phyloP scores from a whole-genome alignment of 2,329 filamentous ascomycete genomes.

The Plectosphaerella plurivora region DNA sequence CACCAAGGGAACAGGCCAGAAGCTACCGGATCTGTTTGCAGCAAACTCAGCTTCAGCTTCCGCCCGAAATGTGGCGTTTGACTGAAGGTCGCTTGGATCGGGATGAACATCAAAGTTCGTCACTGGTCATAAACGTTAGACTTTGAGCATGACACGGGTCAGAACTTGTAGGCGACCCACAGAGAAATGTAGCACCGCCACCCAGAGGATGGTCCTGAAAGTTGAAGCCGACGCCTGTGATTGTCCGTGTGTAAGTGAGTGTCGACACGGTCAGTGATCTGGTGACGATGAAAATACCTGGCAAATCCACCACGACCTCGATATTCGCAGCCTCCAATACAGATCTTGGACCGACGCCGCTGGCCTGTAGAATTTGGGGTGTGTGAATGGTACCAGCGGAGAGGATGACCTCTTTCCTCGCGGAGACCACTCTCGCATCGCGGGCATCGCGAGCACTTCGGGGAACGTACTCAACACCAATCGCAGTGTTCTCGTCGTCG shows the following conservation, averaged over 20 bases:
- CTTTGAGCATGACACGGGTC: neutral
- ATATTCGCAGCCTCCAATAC: constrained; percentile 39
- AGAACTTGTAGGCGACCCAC: constrained; percentile 1
- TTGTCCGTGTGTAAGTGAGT: neutral
- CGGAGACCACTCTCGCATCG: constrained; percentile 10
- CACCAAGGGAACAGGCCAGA: neutral
- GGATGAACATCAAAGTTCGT: constrained; percentile 14
- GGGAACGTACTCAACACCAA: constrained; percentile 15
- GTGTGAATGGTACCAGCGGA: constrained; percentile 36
- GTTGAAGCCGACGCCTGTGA: constrained; percentile 17
- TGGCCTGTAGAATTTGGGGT: constrained; percentile 37
- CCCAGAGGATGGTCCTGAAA: constrained; percentile 29
- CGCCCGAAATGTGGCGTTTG: constrained; percentile 9
- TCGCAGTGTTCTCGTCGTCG: constrained; percentile 23
- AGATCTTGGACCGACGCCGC: constrained; percentile 31
- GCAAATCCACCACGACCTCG: constrained; percentile 47
- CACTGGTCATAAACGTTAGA: constrained; percentile 8
- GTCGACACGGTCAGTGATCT: too few species aligned
- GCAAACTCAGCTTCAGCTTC: constrained; percentile 10
- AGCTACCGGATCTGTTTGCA: constrained; percentile 7
- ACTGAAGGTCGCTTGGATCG: constrained; percentile 7
- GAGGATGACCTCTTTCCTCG: constrained; percentile 33
- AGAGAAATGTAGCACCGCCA: constrained; percentile 10
- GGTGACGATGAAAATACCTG: constrained; percentile 33
- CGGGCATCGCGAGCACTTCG: constrained; percentile 9